Evolutionary conservation across 768 basidiomycete species (phyloP).

Genomic region (Boletales sp.): DNA sequence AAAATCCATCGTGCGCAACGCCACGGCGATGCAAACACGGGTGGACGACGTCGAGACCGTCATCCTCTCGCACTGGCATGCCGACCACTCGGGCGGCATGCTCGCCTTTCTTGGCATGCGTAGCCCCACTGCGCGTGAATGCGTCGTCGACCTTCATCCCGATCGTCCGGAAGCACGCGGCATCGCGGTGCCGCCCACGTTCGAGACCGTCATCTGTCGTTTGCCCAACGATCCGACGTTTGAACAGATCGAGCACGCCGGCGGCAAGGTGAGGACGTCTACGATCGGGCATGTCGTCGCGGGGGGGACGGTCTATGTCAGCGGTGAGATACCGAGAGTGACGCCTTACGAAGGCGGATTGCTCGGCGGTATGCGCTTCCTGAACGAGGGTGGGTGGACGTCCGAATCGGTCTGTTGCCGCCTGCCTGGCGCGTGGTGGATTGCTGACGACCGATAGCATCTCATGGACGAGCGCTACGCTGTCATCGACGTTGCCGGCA

Average conservation of each 20-base stretch:
- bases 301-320: constrained; percentile 64
- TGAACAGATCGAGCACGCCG: constrained; percentile 51
- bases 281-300: constrained; percentile 63
- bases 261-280: constrained; percentile 56
- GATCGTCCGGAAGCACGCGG: constrained; percentile 71
- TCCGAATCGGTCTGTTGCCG: constrained; percentile 47
- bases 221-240: constrained; percentile 73
- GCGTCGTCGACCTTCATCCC: constrained; percentile 74
- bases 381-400: constrained; percentile 41
- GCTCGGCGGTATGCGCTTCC: constrained; percentile 64
- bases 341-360: constrained; percentile 69
- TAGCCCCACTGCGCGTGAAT: constrained; percentile 23
- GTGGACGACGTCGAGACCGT: constrained; percentile 56
- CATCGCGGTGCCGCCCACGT: constrained; percentile 62
- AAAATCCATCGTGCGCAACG: constrained; percentile 69
- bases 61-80: constrained; percentile 78
- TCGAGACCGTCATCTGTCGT: constrained; percentile 53
- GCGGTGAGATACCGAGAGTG: constrained; percentile 74
- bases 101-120: constrained; percentile 58
- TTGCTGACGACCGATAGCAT: constrained; percentile 38
- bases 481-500: constrained; percentile 73
- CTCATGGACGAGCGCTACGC: constrained; percentile 85
- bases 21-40: constrained; percentile 54
- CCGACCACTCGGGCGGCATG: constrained; percentile 73
- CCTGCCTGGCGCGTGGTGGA: not conserved